phyloP scores from a whole-genome alignment of 129 eudicot genomes.

The Ambrosia artemisiifolia region DNA sequence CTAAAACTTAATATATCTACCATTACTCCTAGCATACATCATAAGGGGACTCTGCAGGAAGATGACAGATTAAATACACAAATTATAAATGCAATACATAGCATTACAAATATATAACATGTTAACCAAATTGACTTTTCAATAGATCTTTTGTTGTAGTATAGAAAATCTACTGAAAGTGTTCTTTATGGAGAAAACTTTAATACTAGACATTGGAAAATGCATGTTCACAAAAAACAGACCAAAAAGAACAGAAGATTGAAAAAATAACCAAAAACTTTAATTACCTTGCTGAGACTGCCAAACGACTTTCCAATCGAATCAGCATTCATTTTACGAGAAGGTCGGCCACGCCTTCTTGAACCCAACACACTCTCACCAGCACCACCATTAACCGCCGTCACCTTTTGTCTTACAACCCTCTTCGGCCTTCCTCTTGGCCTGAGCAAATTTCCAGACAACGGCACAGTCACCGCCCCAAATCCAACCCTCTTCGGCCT shows the following conservation, averaged over 20 bases:
- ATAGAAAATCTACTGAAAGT: neutral
- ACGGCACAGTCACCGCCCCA: constrained; percentile 37
- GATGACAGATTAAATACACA: too few relatives aligned
- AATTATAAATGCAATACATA: too few relatives aligned
- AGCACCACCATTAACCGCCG: constrained; percentile 39
- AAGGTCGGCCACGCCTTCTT: constrained; percentile 62
- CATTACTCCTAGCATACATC: too few relatives aligned
- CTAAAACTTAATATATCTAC: neutral
- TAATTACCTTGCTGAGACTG: constrained; percentile 69
- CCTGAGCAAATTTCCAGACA: constrained; percentile 50
- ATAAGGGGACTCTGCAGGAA: too few relatives aligned
- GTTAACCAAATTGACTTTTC: neutral
- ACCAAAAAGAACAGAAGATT: neutral
- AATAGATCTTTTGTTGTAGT: neutral
- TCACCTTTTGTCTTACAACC: constrained; percentile 23
- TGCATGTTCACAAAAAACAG: neutral
- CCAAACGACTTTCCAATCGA: constrained; percentile 57
- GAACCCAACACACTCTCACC: constrained; percentile 27
- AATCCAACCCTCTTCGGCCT: constrained; percentile 31
- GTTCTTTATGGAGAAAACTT: neutral
- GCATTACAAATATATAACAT: neutral
- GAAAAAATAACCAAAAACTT: neutral
- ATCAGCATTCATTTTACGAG: constrained; percentile 35
- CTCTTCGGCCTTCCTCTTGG: constrained; percentile 68
- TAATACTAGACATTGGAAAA: neutral